Evolutionary conservation across 2,329 filamentous ascomycete genomes (phyloP), one percentile per base, ranked within the genome.

Genomic region (Paecilomyces niveus): DNA sequence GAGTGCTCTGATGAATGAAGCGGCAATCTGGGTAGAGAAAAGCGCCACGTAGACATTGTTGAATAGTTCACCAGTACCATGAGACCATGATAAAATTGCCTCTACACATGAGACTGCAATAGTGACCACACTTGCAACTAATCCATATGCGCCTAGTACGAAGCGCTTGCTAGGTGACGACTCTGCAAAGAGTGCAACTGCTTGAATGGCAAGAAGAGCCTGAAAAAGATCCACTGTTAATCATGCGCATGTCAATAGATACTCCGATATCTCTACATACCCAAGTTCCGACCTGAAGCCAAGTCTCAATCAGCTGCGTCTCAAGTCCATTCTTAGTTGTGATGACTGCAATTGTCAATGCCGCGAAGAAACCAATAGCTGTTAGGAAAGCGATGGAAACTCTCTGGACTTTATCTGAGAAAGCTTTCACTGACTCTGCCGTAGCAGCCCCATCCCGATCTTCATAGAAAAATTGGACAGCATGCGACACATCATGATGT

Each of bases 371-470:
- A 1, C 86, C 87, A 39, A 78, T 59, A 11, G 78, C 58, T 0
- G 85, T 81, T n/a, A 83, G 78, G 3, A 84, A 33, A 3, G 84
- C 68, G 52, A 89, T 77, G 22, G 78, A 68, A 3, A 76, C 61
- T 68, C 87, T 88, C 57, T 85, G 80, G 58, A 79, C 66, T 58
- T 76, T 83, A 62, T 84, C 81, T 29, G 87, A 88, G 68, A 87
- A 92, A 45, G 78, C 79, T 22, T 80, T 79, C 56, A 85, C 69
- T 1, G 85, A 85, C 67, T 88, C 85, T 49, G 83, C 79, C 0
- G 85, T 88, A 32, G 86, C 87, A 62, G 81, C 79, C 54, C 89
- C 89, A 72, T 92, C 89, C 61, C 80, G 74, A 67, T 92, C 89
- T 64, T 85, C 77, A 67, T 92, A 92, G 11, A 80, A 75, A 10